Percentiles rank a stretch among this genome's conserved stretches.
Conservation (phyloP, 345 rosid species). For the Eucalyptus urophylla region DNA sequence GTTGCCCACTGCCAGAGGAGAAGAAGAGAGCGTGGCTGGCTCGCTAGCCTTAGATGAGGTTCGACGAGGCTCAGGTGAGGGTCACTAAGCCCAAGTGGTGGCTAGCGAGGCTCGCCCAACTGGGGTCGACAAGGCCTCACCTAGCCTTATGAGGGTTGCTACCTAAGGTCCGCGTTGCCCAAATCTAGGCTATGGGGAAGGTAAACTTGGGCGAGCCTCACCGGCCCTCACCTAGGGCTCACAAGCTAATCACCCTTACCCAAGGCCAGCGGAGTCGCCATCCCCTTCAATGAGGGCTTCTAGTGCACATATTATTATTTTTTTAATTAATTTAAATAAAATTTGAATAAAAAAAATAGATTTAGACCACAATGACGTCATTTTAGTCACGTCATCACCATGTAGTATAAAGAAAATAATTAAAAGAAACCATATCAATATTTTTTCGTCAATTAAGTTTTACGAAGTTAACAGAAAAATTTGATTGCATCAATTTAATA, state of each 20-base stretch:
- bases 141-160: neutral
- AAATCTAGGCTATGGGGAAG: neutral
- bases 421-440: no score
- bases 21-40: fast-evolving
- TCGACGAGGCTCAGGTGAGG: fast-evolving
- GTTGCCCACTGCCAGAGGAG: neutral
- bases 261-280: no score
- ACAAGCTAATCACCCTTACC: no score
- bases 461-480: no score
- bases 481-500: no score
- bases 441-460: no score
- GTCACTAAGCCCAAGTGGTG: neutral
- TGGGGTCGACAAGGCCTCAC: neutral
- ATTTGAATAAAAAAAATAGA: no score
- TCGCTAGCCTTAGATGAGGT: neutral
- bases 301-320: no score
- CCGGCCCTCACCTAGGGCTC: fast-evolving
- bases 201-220: neutral
- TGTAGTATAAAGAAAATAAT: no score
- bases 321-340: no score
- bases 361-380: fast-evolving
- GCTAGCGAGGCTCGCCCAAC: neutral
- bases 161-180: neutral
- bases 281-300: no score
- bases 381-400: no score